A percentile compares a stretch with the other conserved stretches of the same genome.
phyloP scores from a whole-genome alignment of 495 filamentous ascomycete genomes.

The Aspergillus heteromorphus region DNA sequence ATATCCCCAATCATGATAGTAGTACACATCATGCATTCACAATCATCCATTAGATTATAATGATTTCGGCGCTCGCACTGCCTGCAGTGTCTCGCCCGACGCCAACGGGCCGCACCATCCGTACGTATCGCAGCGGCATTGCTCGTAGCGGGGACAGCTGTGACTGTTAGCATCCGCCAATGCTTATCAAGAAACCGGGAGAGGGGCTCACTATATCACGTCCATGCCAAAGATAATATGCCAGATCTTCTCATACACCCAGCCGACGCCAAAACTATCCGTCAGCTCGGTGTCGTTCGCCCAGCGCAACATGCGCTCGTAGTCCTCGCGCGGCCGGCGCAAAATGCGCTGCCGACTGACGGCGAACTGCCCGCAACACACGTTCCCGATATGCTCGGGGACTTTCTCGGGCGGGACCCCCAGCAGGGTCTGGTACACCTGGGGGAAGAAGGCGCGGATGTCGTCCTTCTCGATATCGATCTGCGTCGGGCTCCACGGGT shows the following conservation, averaged over 20 bases:
- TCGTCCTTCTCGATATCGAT: slow-evolving; percentile 33
- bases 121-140: slow-evolving; percentile 40
- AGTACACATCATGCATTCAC: slow-evolving; percentile 5
- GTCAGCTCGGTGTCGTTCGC: slow-evolving; percentile 27
- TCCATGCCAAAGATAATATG: slow-evolving; percentile 40
- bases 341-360: slow-evolving; percentile 38
- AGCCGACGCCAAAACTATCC: slow-evolving; percentile 37
- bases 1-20: slow-evolving; percentile 4
- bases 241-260: slow-evolving; percentile 41
- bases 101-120: slow-evolving; percentile 40
- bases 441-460: slow-evolving; percentile 29
- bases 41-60: slow-evolving; percentile 3
- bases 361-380: slow-evolving; percentile 49
- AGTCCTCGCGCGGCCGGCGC: slow-evolving; percentile 35
- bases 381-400: slow-evolving; percentile 35
- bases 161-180: not conserved
- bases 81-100: slow-evolving; percentile 27
- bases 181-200: not conserved
- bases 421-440: slow-evolving; percentile 33
- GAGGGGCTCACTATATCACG: slow-evolving; percentile 27
- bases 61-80: slow-evolving; percentile 15
- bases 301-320: slow-evolving; percentile 40
- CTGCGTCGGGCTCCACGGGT: slow-evolving; percentile 26
- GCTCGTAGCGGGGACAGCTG: slow-evolving; percentile 36
- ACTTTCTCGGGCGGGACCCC: slow-evolving; percentile 22